These are phyloP conservation scores for Tilletia horrida DNA, from an alignment of 1,284 basidiomycete species.

Conservation along the genomic window DNA sequence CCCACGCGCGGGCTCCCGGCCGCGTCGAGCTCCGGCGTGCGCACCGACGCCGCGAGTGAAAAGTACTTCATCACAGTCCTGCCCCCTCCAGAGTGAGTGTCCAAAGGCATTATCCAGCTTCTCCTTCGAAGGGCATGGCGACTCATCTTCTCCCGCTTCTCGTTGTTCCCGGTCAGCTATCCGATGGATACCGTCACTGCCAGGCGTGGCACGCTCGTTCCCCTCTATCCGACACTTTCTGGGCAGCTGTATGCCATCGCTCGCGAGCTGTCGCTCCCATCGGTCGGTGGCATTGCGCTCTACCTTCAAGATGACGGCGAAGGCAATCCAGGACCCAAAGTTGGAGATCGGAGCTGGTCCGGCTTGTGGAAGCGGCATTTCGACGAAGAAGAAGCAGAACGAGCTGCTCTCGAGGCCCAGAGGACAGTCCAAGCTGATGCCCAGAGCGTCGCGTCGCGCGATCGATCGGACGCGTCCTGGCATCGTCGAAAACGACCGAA, in stretches of 20 bases:
- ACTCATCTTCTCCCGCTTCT: not conserved
- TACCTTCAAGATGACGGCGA: conserved; percentile 48
- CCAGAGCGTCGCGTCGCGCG: not conserved
- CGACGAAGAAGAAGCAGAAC: conserved; percentile 24
- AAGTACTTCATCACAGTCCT: conserved; percentile 40
- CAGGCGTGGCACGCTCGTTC: conserved; percentile 45
- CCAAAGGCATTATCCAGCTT: not conserved
- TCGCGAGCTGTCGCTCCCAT: conserved; percentile 49
- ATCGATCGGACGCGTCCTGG: conserved; percentile 16
- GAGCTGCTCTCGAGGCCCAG: not conserved
- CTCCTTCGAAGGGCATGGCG: not conserved
- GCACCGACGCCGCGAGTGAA: not conserved
- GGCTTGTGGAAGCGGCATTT: conserved; percentile 49
- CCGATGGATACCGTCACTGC: conserved; percentile 24
- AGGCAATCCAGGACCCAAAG: conserved; percentile 47
- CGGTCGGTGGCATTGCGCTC: conserved; percentile 47
- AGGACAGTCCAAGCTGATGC: not conserved
- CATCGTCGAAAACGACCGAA: conserved; percentile 21
- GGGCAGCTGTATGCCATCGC: conserved; percentile 53
- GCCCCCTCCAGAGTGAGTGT: conserved; percentile 31
- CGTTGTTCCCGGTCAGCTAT: conserved; percentile 20
- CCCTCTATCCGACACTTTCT: conserved; percentile 49
- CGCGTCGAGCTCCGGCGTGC: not conserved
- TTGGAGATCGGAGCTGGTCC: conserved; percentile 49
- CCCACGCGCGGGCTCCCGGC: not conserved